Percentiles rank a stretch among this genome's conserved stretches.
Evolutionary conservation across 805 yeast genomes (phyloP).

Genomic region (Saturnispora kantuleensis): DNA sequence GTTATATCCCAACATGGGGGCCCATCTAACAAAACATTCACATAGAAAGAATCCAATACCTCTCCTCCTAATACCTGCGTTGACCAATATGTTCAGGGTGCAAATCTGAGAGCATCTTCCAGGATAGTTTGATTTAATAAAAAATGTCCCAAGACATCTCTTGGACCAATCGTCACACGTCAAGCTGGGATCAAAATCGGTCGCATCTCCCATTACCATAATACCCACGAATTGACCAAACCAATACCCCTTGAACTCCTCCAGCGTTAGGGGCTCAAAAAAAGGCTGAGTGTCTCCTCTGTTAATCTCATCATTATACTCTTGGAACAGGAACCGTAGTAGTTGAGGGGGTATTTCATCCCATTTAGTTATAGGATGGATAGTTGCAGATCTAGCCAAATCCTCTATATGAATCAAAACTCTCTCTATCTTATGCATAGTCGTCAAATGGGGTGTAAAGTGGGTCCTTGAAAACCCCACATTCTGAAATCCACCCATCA

Average conservation of each 20-base stretch:
- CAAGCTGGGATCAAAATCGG: conserved; percentile 32
- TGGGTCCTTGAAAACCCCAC: conserved; percentile 23
- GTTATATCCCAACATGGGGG: conserved; percentile 79
- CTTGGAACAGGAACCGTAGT: conserved; percentile 76
- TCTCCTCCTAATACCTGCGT: conserved; percentile 85
- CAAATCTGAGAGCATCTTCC: conserved; percentile 93
- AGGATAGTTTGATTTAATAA: conserved; percentile 79
- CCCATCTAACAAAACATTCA: conserved; percentile 84
- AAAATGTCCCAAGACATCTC: conserved; percentile 83
- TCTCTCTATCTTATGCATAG: conserved; percentile 36
- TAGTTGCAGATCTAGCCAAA: conserved; percentile 86
- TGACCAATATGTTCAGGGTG: conserved; percentile 79
- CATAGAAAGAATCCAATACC: conserved; percentile 83
- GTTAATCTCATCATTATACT: conserved; percentile 85
- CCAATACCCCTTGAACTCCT: conserved; percentile 80
- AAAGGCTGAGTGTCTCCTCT: conserved; percentile 83
- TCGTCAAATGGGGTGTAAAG: conserved; percentile 23
- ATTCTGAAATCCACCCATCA: conserved; percentile 27
- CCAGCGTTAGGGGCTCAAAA: conserved; percentile 66
- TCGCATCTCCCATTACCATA: conserved; percentile 68
- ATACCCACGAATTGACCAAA: conserved; percentile 75
- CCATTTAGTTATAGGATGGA: conserved; percentile 69
- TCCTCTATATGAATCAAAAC: conserved; percentile 75
- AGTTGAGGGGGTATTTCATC: conserved; percentile 69
- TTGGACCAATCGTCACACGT: conserved; percentile 72